Evolutionary conservation across 257 asterid species (phyloP), one percentile per base, ranked within the genome.

Genomic region (Ophiorrhiza pumila): DNA sequence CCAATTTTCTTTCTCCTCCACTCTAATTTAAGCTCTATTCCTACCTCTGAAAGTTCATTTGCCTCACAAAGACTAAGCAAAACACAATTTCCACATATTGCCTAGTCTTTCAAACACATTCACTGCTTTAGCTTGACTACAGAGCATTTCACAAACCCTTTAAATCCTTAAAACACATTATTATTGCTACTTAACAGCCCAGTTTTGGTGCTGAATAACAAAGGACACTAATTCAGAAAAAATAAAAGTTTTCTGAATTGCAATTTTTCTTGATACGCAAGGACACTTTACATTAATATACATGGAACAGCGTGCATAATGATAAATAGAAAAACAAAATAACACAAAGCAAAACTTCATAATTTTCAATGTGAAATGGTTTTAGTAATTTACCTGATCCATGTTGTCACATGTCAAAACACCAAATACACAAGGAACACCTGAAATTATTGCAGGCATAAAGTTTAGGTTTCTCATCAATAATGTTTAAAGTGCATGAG

Each of bases 371-470:
- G 73, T 14, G 42, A 10, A 22, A 13, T 45, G 32, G 49, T 14
- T 43, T 17, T 20, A 60, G 34, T 31, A 6, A 74, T 68, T 79
- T 83, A 93, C 97, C 97, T 91, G 98, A 18, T 91, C 97, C 96
- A 93, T 88, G 83, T 82, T 72, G 13, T 93, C 96, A 71, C 96
- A 91, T 31, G 98, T 93, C 78, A 93, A 72, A 65, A 93, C 96
- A 57, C 98, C 95, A 77, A 93, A 93, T 81, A 93, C 85, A 96
- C 98, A 93, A 69, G 98, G 97, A 69, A 92, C 96, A 72, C 97
- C 96, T 93, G 85, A 67, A 76, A 61, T 62, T 71, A 73, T 67
- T 49, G 60, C 18, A 63, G 31, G 58, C 18, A n/a, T 58, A 73
- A 56, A 46, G 50, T 39, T n/a, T 23, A 23, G 52, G 27, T 41